Percentiles rank a stretch among this genome's conserved stretches.
These are phyloP conservation scores for Colletotrichum coccodes DNA, from an alignment of 2,329 filamentous ascomycete species.

Conservation along the genomic window DNA sequence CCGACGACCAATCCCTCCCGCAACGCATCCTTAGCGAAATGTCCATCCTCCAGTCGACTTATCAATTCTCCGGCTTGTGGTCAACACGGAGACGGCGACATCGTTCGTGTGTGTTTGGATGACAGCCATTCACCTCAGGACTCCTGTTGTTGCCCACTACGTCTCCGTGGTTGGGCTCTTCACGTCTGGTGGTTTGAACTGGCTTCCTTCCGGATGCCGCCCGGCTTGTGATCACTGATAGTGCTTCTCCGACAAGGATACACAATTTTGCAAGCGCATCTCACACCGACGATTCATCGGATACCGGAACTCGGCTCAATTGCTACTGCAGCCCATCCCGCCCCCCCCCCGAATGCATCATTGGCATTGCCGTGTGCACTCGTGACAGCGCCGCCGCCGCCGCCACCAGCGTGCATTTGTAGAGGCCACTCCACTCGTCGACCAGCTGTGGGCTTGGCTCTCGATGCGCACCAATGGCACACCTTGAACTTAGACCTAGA, in stretches of 20 bases:
- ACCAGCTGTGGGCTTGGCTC: neutral
- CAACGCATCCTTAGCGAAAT: neutral
- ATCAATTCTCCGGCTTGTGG: neutral
- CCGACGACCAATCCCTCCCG: neutral
- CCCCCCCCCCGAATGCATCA: neutral
- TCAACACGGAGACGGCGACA: neutral
- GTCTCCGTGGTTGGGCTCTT: neutral
- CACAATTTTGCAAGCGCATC: no score
- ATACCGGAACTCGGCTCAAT: neutral
- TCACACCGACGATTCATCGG: neutral
- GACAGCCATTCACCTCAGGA: neutral
- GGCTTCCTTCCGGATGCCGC: no score
- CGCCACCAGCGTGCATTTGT: neutral
- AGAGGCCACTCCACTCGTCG: neutral
- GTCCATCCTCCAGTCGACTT: neutral
- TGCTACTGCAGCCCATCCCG: neutral
- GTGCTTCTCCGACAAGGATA: neutral
- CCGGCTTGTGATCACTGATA: neutral
- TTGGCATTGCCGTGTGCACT: neutral
- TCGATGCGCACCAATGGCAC: constrained; percentile 1
- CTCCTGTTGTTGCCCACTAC: neutral
- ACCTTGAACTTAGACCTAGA: neutral
- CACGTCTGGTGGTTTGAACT: neutral
- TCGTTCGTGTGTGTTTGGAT: neutral
- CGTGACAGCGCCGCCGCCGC: neutral